Percentiles rank a stretch among this genome's conserved stretches.
Conservation (phyloP, 345 rosid species). For the rapeseed (Brassica napus) region Da-Ae NC_063438.1:10159001-10159500, state of each 20-base stretch:
- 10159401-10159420: too few species aligned
- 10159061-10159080: slow-evolving; percentile 82
- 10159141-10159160: too few species aligned
- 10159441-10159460: background rate
- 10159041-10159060: slow-evolving; percentile 68
- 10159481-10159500: background rate
- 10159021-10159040: slow-evolving; percentile 53
- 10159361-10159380: too few species aligned
- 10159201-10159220: slow-evolving; percentile 59
- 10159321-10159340: background rate
- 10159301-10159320: background rate
- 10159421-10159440: too few species aligned
- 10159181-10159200: background rate
- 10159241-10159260: slow-evolving; percentile 59
- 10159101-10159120: slow-evolving; percentile 89
- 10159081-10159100: slow-evolving; percentile 86
- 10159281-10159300: slow-evolving; percentile 34
- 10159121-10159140: too few species aligned
- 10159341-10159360: background rate
- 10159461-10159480: background rate
- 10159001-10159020: slow-evolving; percentile 51
- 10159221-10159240: slow-evolving; percentile 58
- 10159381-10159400: too few species aligned
- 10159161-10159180: too few species aligned
- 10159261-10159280: slow-evolving; percentile 34